Base-by-base conservation (phyloP, 257 asterid species). In the Nicotiana tomentosiformis region DNA sequence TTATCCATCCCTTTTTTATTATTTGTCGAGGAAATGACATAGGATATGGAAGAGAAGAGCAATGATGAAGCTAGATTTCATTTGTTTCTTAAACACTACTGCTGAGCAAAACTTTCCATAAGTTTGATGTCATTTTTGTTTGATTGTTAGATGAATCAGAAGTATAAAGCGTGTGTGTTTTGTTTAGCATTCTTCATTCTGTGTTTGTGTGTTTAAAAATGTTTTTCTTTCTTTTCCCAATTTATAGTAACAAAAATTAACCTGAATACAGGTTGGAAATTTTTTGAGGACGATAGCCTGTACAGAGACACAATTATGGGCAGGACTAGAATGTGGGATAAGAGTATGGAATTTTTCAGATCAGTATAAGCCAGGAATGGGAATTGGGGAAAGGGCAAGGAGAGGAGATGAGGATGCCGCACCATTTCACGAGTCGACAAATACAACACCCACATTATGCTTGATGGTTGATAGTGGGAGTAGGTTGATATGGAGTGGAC, bases 321-420 rank as follows among this genome's bases (percentile, higher is more conserved):
- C 93, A 11, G 99, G 98, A n/a, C 98, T 90, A 78, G 99, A 96
- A 89, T 89, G 92, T 0, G 98, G 99, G n/a, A 93, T 96, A 49
- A 89, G 98, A 87, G 97, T 94, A 26, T 96, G 99, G 98, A 89
- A 92, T 68, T 86, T 94, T 78, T 77, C 93, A 3, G 94, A 94
- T 88, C 90, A 96, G 77, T 91, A 87, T 77, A 87, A 89, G 87
- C 88, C 91, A 20, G 99, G 99, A 62, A 65, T 55, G 5, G 98
- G 95, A 76, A 56, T 62, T 5, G 94, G 91, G 46, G 94, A 93
- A 76, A 87, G 93, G 80, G 92, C 91, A 56, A 83, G 89, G 80
- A 93, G 98, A 82, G 98, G 97, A 35, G 99, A 96, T 77, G 99
- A 93, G 86, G 97, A 96, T 56, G 93, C 97, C 1, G 95, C 98